phyloP scores from a whole-genome alignment of 1,284 basidiomycete species.

The Malassezia caprae region DNA sequence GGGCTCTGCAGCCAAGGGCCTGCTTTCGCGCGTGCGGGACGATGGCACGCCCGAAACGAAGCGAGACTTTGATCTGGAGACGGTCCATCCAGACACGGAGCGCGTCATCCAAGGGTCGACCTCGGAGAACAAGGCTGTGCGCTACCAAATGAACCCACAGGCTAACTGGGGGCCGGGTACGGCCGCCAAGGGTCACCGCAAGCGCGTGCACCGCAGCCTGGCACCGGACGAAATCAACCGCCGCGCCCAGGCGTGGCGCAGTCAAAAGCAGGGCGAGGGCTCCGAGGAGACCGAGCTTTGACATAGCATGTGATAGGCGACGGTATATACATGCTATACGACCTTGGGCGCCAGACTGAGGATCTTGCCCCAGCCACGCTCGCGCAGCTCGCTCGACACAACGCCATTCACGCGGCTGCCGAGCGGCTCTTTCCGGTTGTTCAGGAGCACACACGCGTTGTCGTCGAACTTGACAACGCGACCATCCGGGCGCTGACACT shows the following conservation, averaged over 20 bases:
- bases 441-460: slow-evolving; percentile 88
- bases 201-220: slow-evolving; percentile 11
- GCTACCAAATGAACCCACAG: slow-evolving; percentile 83
- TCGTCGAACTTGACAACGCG: slow-evolving; percentile 84
- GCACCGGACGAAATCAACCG: slow-evolving; percentile 12
- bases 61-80: slow-evolving; percentile 23
- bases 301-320: not conserved
- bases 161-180: slow-evolving; percentile 76
- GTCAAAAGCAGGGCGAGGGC: not conserved
- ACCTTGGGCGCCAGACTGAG: slow-evolving; percentile 85
- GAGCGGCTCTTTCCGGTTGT: slow-evolving; percentile 93
- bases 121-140: slow-evolving; percentile 39
- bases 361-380: slow-evolving; percentile 91
- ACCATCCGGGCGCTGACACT: slow-evolving; percentile 73
- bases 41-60: slow-evolving; percentile 26
- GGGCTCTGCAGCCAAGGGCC: slow-evolving; percentile 57
- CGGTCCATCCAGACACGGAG: slow-evolving; percentile 18
- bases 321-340: slow-evolving; percentile 24
- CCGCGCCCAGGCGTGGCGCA: slow-evolving; percentile 9
- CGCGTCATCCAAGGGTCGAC: slow-evolving; percentile 6
- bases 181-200: slow-evolving; percentile 35
- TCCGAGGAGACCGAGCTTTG: not conserved
- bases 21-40: slow-evolving; percentile 56
- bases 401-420: slow-evolving; percentile 89
- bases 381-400: slow-evolving; percentile 77